A percentile compares a stretch with the other conserved stretches of the same genome.
These are phyloP conservation scores for Stentor coeruleus DNA, from an alignment of 73 alveolate species.

Conservation along the genomic window DNA sequence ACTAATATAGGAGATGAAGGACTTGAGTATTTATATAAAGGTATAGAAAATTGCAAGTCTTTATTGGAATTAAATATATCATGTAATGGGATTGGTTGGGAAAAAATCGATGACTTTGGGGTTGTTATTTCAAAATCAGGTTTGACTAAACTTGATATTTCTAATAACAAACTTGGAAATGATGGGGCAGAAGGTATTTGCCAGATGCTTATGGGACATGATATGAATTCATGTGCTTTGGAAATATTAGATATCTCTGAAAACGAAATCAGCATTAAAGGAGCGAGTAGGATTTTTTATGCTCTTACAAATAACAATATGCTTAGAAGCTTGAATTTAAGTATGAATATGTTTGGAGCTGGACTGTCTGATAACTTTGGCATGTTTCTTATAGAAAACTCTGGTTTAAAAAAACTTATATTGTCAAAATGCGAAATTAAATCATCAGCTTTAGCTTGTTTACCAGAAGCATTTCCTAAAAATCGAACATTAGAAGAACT, in stretches of 20 bases:
- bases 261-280: constrained; percentile 19
- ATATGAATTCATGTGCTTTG: not conserved
- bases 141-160: not conserved
- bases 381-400: not conserved
- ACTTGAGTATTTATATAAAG: not conserved
- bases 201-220: constrained; percentile 5
- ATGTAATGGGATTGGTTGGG: not conserved
- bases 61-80: not conserved
- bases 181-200: not conserved
- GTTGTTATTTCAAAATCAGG: not conserved
- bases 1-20: not conserved
- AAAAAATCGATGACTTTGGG: not conserved
- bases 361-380: not conserved
- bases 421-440: not conserved
- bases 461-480: not conserved
- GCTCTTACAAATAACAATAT: not conserved
- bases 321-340: not conserved
- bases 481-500: not conserved
- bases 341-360: not conserved
- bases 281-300: not conserved
- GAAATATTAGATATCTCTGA: not conserved
- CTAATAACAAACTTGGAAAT: not conserved
- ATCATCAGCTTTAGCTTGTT: not conserved
- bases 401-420: not conserved
- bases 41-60: not conserved